Conservation (phyloP, 2,329 filamentous ascomycete genomes). For the Verticillium tricorpus region DNA sequence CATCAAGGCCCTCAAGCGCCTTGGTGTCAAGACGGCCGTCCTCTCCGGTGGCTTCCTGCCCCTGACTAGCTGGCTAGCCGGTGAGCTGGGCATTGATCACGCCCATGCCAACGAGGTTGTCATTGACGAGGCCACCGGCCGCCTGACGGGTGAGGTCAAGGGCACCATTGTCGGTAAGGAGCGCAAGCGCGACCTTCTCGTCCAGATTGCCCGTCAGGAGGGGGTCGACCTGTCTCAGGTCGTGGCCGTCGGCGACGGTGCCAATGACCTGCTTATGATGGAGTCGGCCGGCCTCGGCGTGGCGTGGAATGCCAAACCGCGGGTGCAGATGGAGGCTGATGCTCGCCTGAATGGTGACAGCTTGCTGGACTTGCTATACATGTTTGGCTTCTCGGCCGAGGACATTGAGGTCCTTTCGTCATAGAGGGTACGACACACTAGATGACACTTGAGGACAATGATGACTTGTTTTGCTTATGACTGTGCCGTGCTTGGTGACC, state of each 20-base stretch:
- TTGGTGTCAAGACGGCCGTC: constrained; percentile 86
- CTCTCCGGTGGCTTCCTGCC: constrained; percentile 90
- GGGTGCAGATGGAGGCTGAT: constrained; percentile 73
- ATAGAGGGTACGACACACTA: constrained; percentile 13
- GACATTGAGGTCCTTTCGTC: constrained; percentile 48
- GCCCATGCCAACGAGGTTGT: constrained; percentile 83
- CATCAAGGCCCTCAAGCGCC: constrained; percentile 65
- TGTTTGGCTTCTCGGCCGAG: constrained; percentile 67
- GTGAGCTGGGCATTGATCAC: constrained; percentile 77
- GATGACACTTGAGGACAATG: background rate
- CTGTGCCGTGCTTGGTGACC: background rate
- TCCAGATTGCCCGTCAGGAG: constrained; percentile 66
- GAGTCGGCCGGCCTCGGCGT: constrained; percentile 69
- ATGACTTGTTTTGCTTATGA: background rate
- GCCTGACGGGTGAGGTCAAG: constrained; percentile 67
- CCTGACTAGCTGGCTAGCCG: constrained; percentile 80
- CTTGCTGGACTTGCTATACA: constrained; percentile 66
- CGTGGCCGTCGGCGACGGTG: constrained; percentile 75
- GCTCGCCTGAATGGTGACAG: constrained; percentile 67
- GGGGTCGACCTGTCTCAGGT: constrained; percentile 61
- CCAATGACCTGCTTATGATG: constrained; percentile 81
- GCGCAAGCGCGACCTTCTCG: constrained; percentile 66
- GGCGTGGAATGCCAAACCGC: constrained; percentile 80
- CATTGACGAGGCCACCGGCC: constrained; percentile 48
- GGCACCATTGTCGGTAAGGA: constrained; percentile 72